Evolutionary conservation across 2,329 filamentous ascomycete genomes (phyloP), one percentile per base, ranked within the genome.

Genomic region (Monosporascus sp.): DNA sequence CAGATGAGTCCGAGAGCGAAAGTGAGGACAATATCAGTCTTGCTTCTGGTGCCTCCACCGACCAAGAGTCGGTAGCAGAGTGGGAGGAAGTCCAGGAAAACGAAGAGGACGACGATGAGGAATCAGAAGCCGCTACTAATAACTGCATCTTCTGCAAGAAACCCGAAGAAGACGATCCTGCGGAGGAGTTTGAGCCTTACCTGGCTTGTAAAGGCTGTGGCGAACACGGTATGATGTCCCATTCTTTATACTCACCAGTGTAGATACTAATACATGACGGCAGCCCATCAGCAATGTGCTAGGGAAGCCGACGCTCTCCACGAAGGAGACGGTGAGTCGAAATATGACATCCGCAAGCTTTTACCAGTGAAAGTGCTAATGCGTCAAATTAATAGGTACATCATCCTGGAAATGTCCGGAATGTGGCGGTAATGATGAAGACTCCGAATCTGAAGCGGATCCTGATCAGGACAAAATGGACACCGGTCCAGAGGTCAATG

Each of bases 201-300:
- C 76, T 97, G 56, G 76, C 85, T 50, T 97, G 93, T 71, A 78
- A 77, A 56, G 79, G 84, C 59, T 97, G 93, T 71, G 86, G 86
- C 60, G 88, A 93, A 67, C 88, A 91, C 71, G 86, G 91, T 96
- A 77, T 72, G 89, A 83, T 61, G 5, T 14, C 31, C 31, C 24
- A 53, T 19, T 27, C 57, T 52, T 50, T 20, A 27, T 31, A 56
- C 55, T 53, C 56, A 59, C 51, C 48, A 51, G 43, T 41, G 61
- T 65, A 57, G 64, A 59, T 60, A 62, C 73, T 79, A 64, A 81
- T 67, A 59, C 54, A 59, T 72, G 65, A 67, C 68, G 76, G 68
- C 76, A 96, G 93, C 91, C 66, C 93, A 97, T 76, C 86, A 88
- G 70, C 88, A 94, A 80, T 97, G 93, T 73, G 92, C 91, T 54